Base-by-base conservation (phyloP, 192 early-diverging fungal species). In the Linnemannia exigua region DNA sequence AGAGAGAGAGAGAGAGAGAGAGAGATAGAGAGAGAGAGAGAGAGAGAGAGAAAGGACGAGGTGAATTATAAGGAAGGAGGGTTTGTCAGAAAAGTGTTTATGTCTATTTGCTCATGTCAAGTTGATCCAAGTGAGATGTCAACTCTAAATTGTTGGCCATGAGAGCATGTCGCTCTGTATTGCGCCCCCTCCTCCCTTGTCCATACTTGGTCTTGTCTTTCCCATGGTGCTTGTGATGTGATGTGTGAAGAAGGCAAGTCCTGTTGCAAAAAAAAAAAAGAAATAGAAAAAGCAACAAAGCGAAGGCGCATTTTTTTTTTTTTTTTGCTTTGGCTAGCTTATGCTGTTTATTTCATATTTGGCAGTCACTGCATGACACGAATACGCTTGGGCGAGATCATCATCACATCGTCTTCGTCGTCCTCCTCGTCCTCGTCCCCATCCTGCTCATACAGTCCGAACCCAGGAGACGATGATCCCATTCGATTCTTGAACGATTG, bases 121-220 rank as follows among this genome's bases (percentile, higher is more conserved):
- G 58, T 9, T 63, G 58, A 63, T 48, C 37, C 70, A 31, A 19
- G 70, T 48, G 5, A 17, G 25, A 16, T 35, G 28, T 22, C 25
- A 28, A 44, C 41, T 44, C 41, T 9, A 44, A 9, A 44, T 44
- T 44, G 41, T 44, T 9, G 41, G n/a, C 9, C 41, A 44, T 44
- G 41, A 44, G n/a, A n/a, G n/a, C 41, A 44, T 44, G 41, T 44
- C 41, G 9, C 41, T 44, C 48, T 36, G 51, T 70, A 41, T 63
- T 25, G 1, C 50, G 41, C n/a, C n/a, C n/a, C n/a, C n/a, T n/a
- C n/a, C n/a, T n/a, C n/a, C 1, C 4, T 47, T 8, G 16, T 37
- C 47, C 63, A 44, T 82, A 82, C 80, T 82, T 82, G 80, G 80
- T 77, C 80, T 37, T 72, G 80, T 41, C 73, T 82, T 82, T 76